Conservation (phyloP, 2,329 filamentous ascomycete genomes). For the Fusarium stilboides region DNA sequence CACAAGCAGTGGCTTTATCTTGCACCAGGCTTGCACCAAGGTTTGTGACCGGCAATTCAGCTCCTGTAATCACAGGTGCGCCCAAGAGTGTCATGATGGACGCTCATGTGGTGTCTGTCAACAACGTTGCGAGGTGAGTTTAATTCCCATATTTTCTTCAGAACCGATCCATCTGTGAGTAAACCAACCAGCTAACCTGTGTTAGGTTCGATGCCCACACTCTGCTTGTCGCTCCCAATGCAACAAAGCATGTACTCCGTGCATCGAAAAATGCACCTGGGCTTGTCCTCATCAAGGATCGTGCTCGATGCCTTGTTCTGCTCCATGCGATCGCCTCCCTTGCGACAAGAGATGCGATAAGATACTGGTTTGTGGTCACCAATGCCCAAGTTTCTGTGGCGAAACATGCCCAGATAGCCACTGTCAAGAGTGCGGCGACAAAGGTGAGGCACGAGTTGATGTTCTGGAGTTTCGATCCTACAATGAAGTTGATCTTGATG, state of each 20-base stretch:
- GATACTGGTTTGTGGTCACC: slow-evolving; percentile 70
- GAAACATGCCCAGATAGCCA: slow-evolving; percentile 70
- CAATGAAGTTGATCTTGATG: slow-evolving; percentile 68
- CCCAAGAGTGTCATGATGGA: slow-evolving; percentile 28
- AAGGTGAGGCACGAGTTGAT: slow-evolving; percentile 65
- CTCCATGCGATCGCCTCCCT: slow-evolving; percentile 75
- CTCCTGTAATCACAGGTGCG: slow-evolving; percentile 72
- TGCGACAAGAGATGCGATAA: slow-evolving; percentile 73
- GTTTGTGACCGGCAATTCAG: slow-evolving; percentile 65
- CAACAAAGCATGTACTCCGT: slow-evolving; percentile 71
- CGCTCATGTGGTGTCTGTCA: slow-evolving; percentile 64
- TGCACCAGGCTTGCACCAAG: too few species aligned
- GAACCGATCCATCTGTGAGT: not conserved
- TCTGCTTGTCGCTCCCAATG: slow-evolving; percentile 68
- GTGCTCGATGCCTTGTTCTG: slow-evolving; percentile 71
- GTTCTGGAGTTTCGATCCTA: slow-evolving; percentile 68
- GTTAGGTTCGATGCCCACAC: slow-evolving; percentile 66
- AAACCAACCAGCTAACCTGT: not conserved
- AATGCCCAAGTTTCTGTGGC: slow-evolving; percentile 74
- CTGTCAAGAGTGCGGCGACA: slow-evolving; percentile 70
- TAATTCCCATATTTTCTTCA: not conserved
- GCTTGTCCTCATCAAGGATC: slow-evolving; percentile 67
- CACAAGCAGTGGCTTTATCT: too few species aligned
- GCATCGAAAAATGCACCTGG: slow-evolving; percentile 66
- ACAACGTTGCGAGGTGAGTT: slow-evolving; percentile 65